Base-by-base conservation (phyloP, 2,329 filamentous ascomycete genomes). In the Fusarium sp. region DNA sequence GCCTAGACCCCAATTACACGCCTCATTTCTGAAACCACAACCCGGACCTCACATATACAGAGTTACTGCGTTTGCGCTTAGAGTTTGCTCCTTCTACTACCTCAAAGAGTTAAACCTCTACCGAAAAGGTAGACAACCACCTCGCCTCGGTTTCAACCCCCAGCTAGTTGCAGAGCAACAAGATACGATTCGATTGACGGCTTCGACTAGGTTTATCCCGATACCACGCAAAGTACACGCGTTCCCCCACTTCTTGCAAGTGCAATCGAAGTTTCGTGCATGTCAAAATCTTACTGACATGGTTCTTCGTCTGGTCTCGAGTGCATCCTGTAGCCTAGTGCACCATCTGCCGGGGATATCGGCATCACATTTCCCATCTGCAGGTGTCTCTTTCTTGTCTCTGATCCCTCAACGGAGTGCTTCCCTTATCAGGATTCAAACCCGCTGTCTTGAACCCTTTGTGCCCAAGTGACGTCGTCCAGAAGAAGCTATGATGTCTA, bases 311-410 rank as follows among this genome's bases (percentile, higher is more conserved):
- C 67, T 65, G 49, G 53, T 60, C 63, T 62, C 72, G 51, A 54
- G 57, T 39, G 34, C 51, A 58, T 58, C 58, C 62, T 63, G 58
- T 55, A 55, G 39, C 37, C 58, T 37, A 63, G 28, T 62, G 13
- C 56, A 56, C 23, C 63, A 75, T 73, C 67, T 75, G 63, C 73
- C 70, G 73, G 61, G 62, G 52, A 28, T 67, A 49, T 57, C 65
- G 67, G 73, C 73, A 74, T 72, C 64, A 63, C 51, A 63, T 61
- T 73, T 71, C 71, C 63, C 69, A 73, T 70, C 65, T 74, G 70
- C 61, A 70, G 53, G 64, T 62, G 56, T 44, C 63, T 69, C 61
- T 64, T 54, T 37, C 34, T 62, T 59, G 62, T 68, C 64, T 71
- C 52, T 69, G 69, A 74, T 74, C 71, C 72, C 39, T 65, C 51